Conservation (phyloP, 2,329 filamentous ascomycete genomes). For the Hypoxylon sp. region DNA sequence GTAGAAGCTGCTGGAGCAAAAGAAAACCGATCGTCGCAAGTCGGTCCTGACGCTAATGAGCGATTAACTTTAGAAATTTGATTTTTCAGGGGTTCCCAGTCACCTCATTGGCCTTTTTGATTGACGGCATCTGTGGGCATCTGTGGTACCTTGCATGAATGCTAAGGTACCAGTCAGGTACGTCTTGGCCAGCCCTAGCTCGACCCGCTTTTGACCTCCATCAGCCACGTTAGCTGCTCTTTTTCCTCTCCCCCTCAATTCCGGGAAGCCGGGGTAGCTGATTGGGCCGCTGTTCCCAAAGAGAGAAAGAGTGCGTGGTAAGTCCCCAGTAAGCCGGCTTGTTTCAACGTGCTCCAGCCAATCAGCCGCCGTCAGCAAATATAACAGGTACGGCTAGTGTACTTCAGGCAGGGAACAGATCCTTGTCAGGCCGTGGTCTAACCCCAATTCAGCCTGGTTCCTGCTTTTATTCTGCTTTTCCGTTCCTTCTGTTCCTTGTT, state of each 20-base stretch:
- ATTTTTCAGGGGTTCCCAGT: conserved; percentile 17
- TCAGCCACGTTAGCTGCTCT: conserved; percentile 37
- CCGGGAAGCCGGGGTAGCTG: conserved; percentile 9
- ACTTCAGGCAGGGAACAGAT: conserved; percentile 18
- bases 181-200: conserved; percentile 31
- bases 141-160: conserved; percentile 41
- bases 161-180: conserved; percentile 36
- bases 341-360: conserved; percentile 40
- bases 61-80: conserved; percentile 17
- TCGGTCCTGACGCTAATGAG: conserved; percentile 30
- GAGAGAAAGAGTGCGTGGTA: conserved; percentile 18
- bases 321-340: conserved; percentile 24
- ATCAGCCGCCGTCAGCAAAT: conserved; percentile 21
- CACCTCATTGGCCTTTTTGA: conserved; percentile 31
- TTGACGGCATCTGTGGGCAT: conserved; percentile 34
- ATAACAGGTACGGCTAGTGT: conserved; percentile 29
- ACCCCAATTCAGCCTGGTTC: conserved; percentile 15
- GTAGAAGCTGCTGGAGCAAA: background rate
- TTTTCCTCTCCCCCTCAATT: background rate
- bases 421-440: conserved; percentile 5
- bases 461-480: background rate
- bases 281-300: conserved; percentile 31
- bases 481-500: conserved; percentile 22
- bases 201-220: conserved; percentile 32
- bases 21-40: conserved; percentile 23